Percentiles rank a stretch among this genome's conserved stretches.
phyloP scores from a whole-genome alignment of 495 filamentous ascomycete species.

The Annulohypoxylon bovei region DNA sequence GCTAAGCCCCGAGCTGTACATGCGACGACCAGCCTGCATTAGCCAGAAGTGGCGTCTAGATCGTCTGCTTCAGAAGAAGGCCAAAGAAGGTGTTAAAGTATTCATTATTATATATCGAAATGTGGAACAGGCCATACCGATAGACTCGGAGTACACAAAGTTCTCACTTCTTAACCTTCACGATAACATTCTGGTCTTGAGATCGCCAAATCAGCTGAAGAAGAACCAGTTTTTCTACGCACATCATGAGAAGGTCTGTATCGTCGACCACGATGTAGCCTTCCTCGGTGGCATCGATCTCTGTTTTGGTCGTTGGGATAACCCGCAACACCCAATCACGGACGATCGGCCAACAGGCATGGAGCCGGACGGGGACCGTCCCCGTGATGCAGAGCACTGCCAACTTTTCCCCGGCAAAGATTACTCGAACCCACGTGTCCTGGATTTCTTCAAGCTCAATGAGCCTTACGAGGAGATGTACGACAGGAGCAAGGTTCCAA shows the following conservation, averaged over 20 bases:
- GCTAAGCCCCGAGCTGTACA: slow-evolving; percentile 95
- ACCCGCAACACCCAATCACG: slow-evolving; percentile 85
- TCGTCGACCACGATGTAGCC: slow-evolving; percentile 95
- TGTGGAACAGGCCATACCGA: slow-evolving; percentile 96
- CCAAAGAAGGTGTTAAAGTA: slow-evolving; percentile 93
- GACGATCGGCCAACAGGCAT: slow-evolving; percentile 98
- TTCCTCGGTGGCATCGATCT: slow-evolving; percentile 97
- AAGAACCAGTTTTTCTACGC: slow-evolving; percentile 99
- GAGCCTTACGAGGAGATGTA: slow-evolving; percentile 99
- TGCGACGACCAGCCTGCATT: slow-evolving; percentile 93
- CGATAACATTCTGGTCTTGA: slow-evolving; percentile 93
- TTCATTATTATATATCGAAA: slow-evolving; percentile 99
- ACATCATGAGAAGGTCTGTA: slow-evolving; percentile 95
- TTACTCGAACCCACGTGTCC: slow-evolving; percentile 95
- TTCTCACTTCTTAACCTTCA: slow-evolving; percentile 96
- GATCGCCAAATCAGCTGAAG: slow-evolving; percentile 95
- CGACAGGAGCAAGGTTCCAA: slow-evolving; percentile 81
- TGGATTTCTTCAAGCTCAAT: slow-evolving; percentile 92
- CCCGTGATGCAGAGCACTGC: slow-evolving; percentile 91
- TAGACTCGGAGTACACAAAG: slow-evolving; percentile 99
- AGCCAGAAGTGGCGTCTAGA: slow-evolving; percentile 99
- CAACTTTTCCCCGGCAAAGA: slow-evolving; percentile 99
- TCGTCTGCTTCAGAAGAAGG: slow-evolving; percentile 92
- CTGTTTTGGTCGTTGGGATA: slow-evolving; percentile 98
- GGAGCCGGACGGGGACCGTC: slow-evolving; percentile 73